Base-by-base conservation (phyloP, 208 protist species). In the Acanthamoeba sp. region DNA sequence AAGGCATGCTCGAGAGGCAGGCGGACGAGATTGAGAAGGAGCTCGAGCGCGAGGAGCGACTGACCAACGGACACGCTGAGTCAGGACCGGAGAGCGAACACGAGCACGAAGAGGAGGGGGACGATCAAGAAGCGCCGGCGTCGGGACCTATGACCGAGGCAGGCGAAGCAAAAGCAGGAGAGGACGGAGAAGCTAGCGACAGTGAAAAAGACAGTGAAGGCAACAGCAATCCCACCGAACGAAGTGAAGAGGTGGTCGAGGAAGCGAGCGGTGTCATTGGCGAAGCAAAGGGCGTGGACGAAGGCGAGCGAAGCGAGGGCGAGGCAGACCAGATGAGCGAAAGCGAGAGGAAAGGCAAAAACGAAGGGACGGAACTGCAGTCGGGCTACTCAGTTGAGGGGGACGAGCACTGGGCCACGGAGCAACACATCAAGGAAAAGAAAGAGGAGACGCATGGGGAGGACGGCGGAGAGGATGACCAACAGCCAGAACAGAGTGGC, bases 321-420 rank as follows among this genome's bases (percentile, higher is more conserved):
- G 73, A 9, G 40, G 16, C 40, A 1, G 27, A 82, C 0, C 27
- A 27, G 14, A 16, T n/a, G 16, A 69, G 20, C 20, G 48, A 10
- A 1, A 18, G 48, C 3, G 48, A 52, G 20, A 18, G 20, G 48
- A 52, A 52, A 52, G 48, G 20, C 20, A 52, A 22, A 16, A 45
- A 80, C 69, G 38, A 80, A 38, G 18, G n/a, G 24, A 7, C 18
- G 57, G 24, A 64, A 24, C 57, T 32, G 57, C n/a, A 7, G 57
- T 24, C 57, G 18, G 0, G 12, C n/a, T 4, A 9, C 7, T 90
- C 84, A 18, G n/a, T 90, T 22, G 84, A 90, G 29, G 36, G 34
- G 9, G 84, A 90, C 18, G n/a, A 40, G 45, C 84, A 90, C 52
- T 90, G 84, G 84, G 38, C 50, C 52, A 45, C 55, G 20, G 24